A percentile compares a stretch with the other conserved stretches of the same genome.
Evolutionary conservation across 2,329 filamentous ascomycete species (phyloP).

Genomic region (Talaromyces sp.): DNA sequence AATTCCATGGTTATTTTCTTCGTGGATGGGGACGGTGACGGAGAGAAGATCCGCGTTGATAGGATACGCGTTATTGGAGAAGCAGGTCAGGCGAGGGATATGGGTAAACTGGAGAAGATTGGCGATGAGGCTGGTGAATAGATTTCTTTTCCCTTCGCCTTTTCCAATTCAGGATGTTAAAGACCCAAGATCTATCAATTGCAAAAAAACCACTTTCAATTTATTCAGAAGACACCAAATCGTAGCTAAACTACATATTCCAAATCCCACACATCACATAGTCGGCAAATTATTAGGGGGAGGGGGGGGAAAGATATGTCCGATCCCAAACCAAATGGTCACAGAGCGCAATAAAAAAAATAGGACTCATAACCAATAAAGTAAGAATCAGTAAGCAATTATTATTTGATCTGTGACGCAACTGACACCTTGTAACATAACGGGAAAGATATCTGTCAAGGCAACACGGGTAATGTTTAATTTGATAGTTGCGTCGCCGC

Average conservation of each 20-base stretch:
- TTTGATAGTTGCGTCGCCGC: slow-evolving; percentile 69
- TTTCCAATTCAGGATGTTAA: no score
- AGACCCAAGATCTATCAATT: background rate
- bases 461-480: slow-evolving; percentile 63
- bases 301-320: slow-evolving; percentile 50
- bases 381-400: slow-evolving; percentile 67
- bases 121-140: slow-evolving; percentile 66
- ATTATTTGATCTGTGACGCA: slow-evolving; percentile 73
- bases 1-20: slow-evolving; percentile 83
- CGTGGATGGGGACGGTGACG: slow-evolving; percentile 73
- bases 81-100: slow-evolving; percentile 81
- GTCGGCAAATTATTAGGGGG: no score
- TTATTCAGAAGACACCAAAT: no score
- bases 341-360: slow-evolving; percentile 37
- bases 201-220: no score
- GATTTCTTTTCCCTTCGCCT: no score
- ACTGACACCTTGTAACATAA: slow-evolving; percentile 64
- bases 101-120: slow-evolving; percentile 94
- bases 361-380: slow-evolving; percentile 43
- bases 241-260: no score
- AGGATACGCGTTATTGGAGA: slow-evolving; percentile 69
- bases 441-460: slow-evolving; percentile 52
- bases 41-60: slow-evolving; percentile 74
- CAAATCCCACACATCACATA: no score
- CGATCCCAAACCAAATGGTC: slow-evolving; percentile 50